Percentiles rank a stretch among this genome's conserved stretches.
phyloP scores from a whole-genome alignment of 306 rosid species.

The Astragalus membranaceus region DNA sequence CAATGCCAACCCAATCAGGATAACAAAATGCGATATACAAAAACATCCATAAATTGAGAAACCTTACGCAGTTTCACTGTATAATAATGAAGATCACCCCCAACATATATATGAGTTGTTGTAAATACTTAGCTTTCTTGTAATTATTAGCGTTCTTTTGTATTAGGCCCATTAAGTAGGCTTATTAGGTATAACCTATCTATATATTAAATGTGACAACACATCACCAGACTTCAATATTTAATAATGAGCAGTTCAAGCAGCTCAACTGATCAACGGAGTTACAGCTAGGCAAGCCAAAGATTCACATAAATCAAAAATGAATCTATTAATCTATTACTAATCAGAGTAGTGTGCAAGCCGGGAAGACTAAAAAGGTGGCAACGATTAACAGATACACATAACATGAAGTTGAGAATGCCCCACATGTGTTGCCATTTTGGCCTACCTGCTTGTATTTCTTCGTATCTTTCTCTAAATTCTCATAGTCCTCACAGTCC shows the following conservation, averaged over 20 bases:
- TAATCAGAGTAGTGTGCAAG: neutral
- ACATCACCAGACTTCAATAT: neutral
- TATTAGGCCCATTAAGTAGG: too few relatives aligned
- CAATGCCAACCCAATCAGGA: neutral
- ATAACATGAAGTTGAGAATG: neutral
- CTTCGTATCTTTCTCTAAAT: slow-evolving; percentile 54
- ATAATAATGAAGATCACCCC: neutral
- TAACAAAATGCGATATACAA: neutral
- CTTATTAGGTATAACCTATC: too few relatives aligned
- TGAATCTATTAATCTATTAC: neutral
- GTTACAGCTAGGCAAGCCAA: neutral
- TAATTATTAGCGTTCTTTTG: too few relatives aligned
- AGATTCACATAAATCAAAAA: neutral
- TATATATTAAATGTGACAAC: too few relatives aligned
- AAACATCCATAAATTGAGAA: neutral
- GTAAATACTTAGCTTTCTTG: too few relatives aligned
- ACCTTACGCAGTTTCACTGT: neutral
- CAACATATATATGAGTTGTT: too few relatives aligned
- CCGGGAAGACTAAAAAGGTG: neutral
- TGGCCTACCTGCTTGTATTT: slow-evolving; percentile 28
- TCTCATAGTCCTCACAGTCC: slow-evolving; percentile 50
- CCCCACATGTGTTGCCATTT: neutral
- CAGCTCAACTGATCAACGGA: neutral
- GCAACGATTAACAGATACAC: neutral
- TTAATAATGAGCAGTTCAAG: neutral